These are phyloP conservation scores for Periconia sp. DNA, from an alignment of 2,329 filamentous ascomycete genomes.

Conservation along the genomic window DNA sequence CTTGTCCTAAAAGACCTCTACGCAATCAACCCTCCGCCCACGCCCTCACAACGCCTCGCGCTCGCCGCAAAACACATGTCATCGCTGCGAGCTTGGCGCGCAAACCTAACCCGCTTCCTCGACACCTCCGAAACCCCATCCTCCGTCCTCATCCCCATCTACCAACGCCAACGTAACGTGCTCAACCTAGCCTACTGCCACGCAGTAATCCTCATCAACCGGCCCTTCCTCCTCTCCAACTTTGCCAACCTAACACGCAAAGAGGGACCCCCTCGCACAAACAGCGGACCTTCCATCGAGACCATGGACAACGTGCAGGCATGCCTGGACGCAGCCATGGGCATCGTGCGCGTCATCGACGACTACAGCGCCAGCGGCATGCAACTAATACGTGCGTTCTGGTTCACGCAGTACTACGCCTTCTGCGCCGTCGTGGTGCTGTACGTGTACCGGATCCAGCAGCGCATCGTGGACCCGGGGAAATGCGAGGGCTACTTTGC, in stretches of 20 bases:
- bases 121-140: conserved; percentile 48
- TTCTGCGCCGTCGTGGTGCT: conserved; percentile 58
- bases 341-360: conserved; percentile 49
- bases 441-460: conserved; percentile 58
- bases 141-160: conserved; percentile 51
- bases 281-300: conserved; percentile 1
- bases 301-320: conserved; percentile 41
- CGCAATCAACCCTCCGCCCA: conserved; percentile 40
- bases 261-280: conserved; percentile 10
- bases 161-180: conserved; percentile 56
- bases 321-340: conserved; percentile 53
- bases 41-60: conserved; percentile 33
- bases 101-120: conserved; percentile 48
- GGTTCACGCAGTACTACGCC: conserved; percentile 57
- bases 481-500: conserved; percentile 52
- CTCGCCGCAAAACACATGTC: conserved; percentile 46
- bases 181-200: conserved; percentile 59
- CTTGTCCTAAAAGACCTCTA: conserved; percentile 51
- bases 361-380: conserved; percentile 38
- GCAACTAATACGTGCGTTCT: conserved; percentile 52
- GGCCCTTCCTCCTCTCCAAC: conserved; percentile 55
- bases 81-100: conserved; percentile 51
- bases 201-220: conserved; percentile 58
- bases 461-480: conserved; percentile 49
- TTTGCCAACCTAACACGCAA: conserved; percentile 41